Base-by-base conservation (phyloP, 2,329 filamentous ascomycete genomes). In the Kalmusia sp. region DNA sequence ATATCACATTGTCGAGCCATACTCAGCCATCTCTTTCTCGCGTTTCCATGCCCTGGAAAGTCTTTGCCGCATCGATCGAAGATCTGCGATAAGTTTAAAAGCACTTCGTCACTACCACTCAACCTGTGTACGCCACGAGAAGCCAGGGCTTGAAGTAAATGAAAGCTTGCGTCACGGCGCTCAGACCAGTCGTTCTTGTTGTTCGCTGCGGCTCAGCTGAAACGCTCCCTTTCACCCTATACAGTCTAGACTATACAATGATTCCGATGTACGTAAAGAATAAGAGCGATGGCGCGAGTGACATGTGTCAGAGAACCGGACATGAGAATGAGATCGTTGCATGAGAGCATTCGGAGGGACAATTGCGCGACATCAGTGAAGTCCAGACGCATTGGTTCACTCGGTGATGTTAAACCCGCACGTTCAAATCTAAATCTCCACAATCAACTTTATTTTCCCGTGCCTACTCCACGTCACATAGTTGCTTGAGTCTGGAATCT, bases 101-200 rank as follows among this genome's bases (percentile, higher is more conserved):
- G n/a, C n/a, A n/a, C 35, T 38, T 38, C 35, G 35, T 38, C 35
- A 38, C 19, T 12, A 12, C 17, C 9, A 38, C 35, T 38, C 12
- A 24, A 38, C 19, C 35, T 38, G 19, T n/a, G 19, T 6, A 6
- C 5, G 4, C 9, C 35, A 4, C 11, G 12, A 9, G 11, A 5
- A 8, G 19, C 19, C 35, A 38, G 19, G 31, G 39, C 11, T 31
- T 12, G 27, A 19, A 14, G 25, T 43, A n/a, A 30, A 43, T 17
- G 24, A 43, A 24, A 15, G 35, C 35, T 44, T 44, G 28, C 41
- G 28, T 44, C 41, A 44, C 15, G n/a, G 28, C 17, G 41, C 41
- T 34, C 28, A 30, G 41, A 33, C 41, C 41, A 22, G 28, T 33
- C 15, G 41, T 44, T 44, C 41, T 22, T 33, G 14, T 22, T 33